A percentile compares a stretch with the other conserved stretches of the same genome.
Conservation (phyloP, 495 filamentous ascomycete genomes). For the Podospora fimiseda region DNA sequence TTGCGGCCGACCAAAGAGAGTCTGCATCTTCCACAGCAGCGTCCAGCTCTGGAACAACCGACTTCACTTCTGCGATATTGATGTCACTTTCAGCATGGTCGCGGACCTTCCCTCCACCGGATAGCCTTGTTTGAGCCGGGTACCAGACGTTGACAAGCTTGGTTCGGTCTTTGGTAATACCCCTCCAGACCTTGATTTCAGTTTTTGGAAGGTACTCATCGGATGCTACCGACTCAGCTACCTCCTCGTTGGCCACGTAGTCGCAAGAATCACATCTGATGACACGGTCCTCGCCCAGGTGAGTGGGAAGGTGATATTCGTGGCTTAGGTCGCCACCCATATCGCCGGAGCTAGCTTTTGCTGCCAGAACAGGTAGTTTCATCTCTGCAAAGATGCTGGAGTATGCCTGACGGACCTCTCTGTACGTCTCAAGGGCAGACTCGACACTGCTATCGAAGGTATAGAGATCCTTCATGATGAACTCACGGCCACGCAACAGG, state of each 20-base stretch:
- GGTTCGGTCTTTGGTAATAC: slow-evolving; percentile 61
- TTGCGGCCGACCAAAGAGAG: slow-evolving; percentile 46
- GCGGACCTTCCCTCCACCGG: background rate
- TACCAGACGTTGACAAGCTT: slow-evolving; percentile 65
- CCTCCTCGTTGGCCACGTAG: slow-evolving; percentile 80
- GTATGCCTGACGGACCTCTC: slow-evolving; percentile 64
- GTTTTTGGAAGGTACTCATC: background rate
- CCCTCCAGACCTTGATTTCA: slow-evolving; percentile 48
- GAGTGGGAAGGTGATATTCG: slow-evolving; percentile 82
- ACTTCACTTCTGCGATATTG: slow-evolving; percentile 66
- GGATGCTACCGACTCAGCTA: slow-evolving; percentile 30
- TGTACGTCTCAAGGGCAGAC: slow-evolving; percentile 70
- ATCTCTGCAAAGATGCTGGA: slow-evolving; percentile 70
- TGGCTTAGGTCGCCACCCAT: slow-evolving; percentile 93
- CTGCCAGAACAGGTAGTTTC: slow-evolving; percentile 75
- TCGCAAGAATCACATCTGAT: slow-evolving; percentile 67
- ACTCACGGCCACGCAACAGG: slow-evolving; percentile 83
- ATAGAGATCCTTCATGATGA: slow-evolving; percentile 97
- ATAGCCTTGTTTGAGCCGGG: slow-evolving; percentile 30
- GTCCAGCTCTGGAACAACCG: slow-evolving; percentile 66
- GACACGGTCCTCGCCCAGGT: slow-evolving; percentile 78
- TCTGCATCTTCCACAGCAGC: slow-evolving; percentile 57
- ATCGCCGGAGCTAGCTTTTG: slow-evolving; percentile 86
- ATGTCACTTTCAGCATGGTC: slow-evolving; percentile 43
- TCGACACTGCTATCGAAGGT: slow-evolving; percentile 73